Evolutionary conservation across 352 stramenopile genomes (phyloP), one percentile per base, ranked within the genome.

Genomic region (Thraustotheca clavata): DNA sequence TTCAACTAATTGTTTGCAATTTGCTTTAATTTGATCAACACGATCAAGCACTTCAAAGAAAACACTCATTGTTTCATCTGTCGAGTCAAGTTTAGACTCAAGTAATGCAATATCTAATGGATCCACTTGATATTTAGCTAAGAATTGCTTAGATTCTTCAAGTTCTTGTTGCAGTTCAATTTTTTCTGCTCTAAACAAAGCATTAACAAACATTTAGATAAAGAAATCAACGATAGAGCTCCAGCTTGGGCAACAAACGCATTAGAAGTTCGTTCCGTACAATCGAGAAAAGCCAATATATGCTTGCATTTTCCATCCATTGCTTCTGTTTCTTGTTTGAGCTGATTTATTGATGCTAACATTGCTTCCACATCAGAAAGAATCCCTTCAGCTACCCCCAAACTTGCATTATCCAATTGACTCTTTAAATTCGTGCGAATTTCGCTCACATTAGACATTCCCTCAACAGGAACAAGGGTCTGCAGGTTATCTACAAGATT

Each of bases 11-110:
- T 18, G 16, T 34, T 72, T 40, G 61, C 72, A 77, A n/a, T 77
- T 70, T 6, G 36, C 18, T 16, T 67, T 69, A 35, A 79, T 77
- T 24, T 52, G 22, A 36, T 74, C 36, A 14, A 79, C 39, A 39
- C 63, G 49, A 20, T 68, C 34, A 18, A 79, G 52, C 2, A 62
- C 60, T 26, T 54, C 35, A 43, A 80, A 80, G 49, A 80, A 79
- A 18, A 22, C 26, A 36, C 43, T 65, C 41, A 73, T 72, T 26
- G 62, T 60, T 36, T 65, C 22, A 24, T 72, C 36, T 6, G 69
- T 62, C 32, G 14, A 62, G 60, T 29, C 26, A 27, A 39, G 6
- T 29, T 33, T 55, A 27, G 20, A 18, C 59, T 67, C 29, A 29
- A 62, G 33, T 2, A 62, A 41, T 24, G 31, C 16, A 18, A 62